phyloP scores from a whole-genome alignment of 805 yeast species.

The Yarrowia phangngaensis region DNA sequence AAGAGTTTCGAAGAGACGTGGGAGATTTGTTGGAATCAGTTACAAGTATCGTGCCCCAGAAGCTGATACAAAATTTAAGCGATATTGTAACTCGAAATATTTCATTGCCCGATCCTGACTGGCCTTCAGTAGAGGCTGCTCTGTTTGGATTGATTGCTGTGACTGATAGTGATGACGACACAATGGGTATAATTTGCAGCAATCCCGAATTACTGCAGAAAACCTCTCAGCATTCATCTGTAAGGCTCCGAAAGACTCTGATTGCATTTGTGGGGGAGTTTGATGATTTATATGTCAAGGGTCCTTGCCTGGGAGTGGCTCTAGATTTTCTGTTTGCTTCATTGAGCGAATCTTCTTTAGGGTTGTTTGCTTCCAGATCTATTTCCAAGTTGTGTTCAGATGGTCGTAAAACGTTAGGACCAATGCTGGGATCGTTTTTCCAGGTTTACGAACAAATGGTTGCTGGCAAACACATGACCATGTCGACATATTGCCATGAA shows the following conservation, averaged over 20 bases:
- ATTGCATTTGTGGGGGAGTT: constrained; percentile 57
- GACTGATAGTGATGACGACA: constrained; percentile 8
- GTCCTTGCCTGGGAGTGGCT: constrained; percentile 48
- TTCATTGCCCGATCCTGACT: constrained; percentile 14
- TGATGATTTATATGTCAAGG: constrained; percentile 53
- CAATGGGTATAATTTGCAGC: neutral
- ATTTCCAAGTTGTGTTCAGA: constrained; percentile 47
- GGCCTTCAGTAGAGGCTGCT: constrained; percentile 19
- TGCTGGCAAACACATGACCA: constrained; percentile 2
- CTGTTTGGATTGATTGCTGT: constrained; percentile 17
- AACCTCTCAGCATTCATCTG: constrained; percentile 8
- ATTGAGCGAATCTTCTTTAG: constrained; percentile 37
- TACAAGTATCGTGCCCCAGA: constrained; percentile 59
- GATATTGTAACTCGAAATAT: constrained; percentile 27
- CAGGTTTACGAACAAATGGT: constrained; percentile 33
- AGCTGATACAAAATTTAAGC: constrained; percentile 47
- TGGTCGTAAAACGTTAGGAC: constrained; percentile 32
- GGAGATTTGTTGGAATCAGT: constrained; percentile 71
- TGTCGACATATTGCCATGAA: constrained; percentile 31
- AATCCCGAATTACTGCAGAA: constrained; percentile 1
- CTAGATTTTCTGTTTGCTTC: constrained; percentile 54
- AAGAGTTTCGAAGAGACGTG: constrained; percentile 65
- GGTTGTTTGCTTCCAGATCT: constrained; percentile 50
- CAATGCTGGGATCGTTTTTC: constrained; percentile 35
- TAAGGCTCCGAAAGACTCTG: constrained; percentile 47